Base-by-base conservation (phyloP, 371 early-diverging fungal species). In the Mortierella sp. region DNA sequence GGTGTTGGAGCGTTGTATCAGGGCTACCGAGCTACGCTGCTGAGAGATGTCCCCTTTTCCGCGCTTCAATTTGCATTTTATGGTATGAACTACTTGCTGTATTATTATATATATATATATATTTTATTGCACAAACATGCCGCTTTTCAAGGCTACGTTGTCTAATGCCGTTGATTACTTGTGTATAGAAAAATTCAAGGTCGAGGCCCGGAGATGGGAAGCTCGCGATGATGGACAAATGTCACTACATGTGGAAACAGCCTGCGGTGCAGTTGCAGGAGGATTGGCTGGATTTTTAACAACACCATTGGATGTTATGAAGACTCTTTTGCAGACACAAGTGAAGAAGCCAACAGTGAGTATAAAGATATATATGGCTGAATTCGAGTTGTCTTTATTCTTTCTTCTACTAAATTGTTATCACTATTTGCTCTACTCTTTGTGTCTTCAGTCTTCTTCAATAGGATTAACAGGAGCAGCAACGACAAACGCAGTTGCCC, bases 41-140 rank as follows among this genome's bases (percentile, higher is more conserved):
- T 91, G 57, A 84, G 93, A 55, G 93, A 93, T 70, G 92, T 92
- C 7, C 93, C 93, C n/a, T 93, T 92, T 62, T 90, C 92, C 2
- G 92, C 92, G 5, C 71, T 93, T 28, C 92, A 93, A 64, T 93
- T 93, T 79, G 90, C 93, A 28, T 88, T 89, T 62, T 93, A 93
- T 75, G 92, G 90, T 89, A n/a, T n/a, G n/a, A n/a, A n/a, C n/a
- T n/a, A n/a, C n/a, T n/a, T n/a, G n/a, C n/a, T n/a, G n/a, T n/a
- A n/a, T n/a, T n/a, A n/a, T n/a, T n/a, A n/a, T n/a, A n/a, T n/a
- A n/a, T n/a, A n/a, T n/a, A n/a, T n/a, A n/a, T n/a, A n/a, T n/a
- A n/a, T n/a, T n/a, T n/a, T n/a, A n/a, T n/a, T n/a, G n/a, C n/a
- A n/a, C n/a, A n/a, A n/a, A n/a, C n/a, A n/a, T n/a, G n/a, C n/a